These are phyloP conservation scores for Scytalidium lignicola DNA, from an alignment of 2,329 filamentous ascomycete species.

Conservation along the genomic window DNA sequence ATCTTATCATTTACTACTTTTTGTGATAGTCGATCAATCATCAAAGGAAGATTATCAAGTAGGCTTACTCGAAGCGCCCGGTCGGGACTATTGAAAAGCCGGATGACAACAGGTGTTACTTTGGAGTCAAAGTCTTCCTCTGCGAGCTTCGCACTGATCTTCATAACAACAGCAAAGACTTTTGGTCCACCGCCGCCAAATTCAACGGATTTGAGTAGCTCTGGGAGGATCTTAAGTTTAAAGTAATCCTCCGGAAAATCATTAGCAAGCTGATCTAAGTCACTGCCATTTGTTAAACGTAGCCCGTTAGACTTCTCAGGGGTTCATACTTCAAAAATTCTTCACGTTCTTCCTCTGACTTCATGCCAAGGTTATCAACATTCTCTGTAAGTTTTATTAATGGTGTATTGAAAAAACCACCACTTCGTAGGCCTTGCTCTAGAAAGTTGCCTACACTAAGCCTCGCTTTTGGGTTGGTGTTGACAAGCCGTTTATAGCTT, in stretches of 20 bases:
- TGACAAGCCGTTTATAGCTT: slow-evolving; percentile 84
- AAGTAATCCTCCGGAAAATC: slow-evolving; percentile 98
- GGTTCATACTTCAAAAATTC: slow-evolving; percentile 64
- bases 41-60: slow-evolving; percentile 79
- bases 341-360: slow-evolving; percentile 77
- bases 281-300: slow-evolving; percentile 34
- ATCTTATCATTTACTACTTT: slow-evolving; percentile 94
- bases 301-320: background rate
- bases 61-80: slow-evolving; percentile 87
- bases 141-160: slow-evolving; percentile 80
- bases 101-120: slow-evolving; percentile 79
- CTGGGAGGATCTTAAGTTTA: slow-evolving; percentile 92
- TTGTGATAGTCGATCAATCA: slow-evolving; percentile 86
- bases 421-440: slow-evolving; percentile 76
- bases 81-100: slow-evolving; percentile 86
- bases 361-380: slow-evolving; percentile 88
- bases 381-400: slow-evolving; percentile 89
- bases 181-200: slow-evolving; percentile 94
- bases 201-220: slow-evolving; percentile 97
- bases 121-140: slow-evolving; percentile 84
- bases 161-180: slow-evolving; percentile 81
- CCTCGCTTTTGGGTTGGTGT: slow-evolving; percentile 82
- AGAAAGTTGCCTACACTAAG: slow-evolving; percentile 81
- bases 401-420: slow-evolving; percentile 88
- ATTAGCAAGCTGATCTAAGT: slow-evolving; percentile 80